phyloP scores from a whole-genome alignment of 2,329 filamentous ascomycete genomes.

The Nigrospora sphaerica region DNA sequence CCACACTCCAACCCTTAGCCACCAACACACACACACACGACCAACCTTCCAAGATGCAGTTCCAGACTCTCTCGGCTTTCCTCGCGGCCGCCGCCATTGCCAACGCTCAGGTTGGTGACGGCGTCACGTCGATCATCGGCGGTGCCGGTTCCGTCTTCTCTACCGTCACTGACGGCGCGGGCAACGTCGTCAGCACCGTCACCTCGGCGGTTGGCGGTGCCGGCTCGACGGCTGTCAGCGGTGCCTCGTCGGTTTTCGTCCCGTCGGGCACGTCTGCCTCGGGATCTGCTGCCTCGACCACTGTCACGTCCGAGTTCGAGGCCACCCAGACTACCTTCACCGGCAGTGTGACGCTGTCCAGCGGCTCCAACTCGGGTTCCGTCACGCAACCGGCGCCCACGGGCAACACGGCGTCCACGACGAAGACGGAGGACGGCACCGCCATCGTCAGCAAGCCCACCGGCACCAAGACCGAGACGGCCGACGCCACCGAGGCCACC shows the following conservation, averaged over 20 bases:
- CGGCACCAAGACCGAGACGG: background rate
- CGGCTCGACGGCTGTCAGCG: background rate
- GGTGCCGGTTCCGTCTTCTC: background rate
- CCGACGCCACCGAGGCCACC: background rate
- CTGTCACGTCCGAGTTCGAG: background rate
- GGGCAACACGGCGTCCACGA: background rate
- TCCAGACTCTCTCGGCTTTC: background rate
- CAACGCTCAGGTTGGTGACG: background rate
- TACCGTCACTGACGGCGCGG: background rate
- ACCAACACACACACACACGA: background rate
- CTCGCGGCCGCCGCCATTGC: background rate
- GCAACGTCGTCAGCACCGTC: background rate
- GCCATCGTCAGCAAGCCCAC: background rate
- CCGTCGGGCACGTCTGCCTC: no score
- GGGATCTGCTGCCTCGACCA: background rate
- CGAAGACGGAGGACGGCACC: background rate
- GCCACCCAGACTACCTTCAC: background rate
- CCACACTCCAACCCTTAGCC: background rate
- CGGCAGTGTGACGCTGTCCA: background rate
- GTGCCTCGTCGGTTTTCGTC: background rate
- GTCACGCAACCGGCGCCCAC: background rate
- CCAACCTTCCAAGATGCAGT: constrained; percentile 1
- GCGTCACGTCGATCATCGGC: background rate
- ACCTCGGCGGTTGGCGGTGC: background rate
- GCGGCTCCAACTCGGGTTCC: background rate